Conservation (phyloP, 192 early-diverging fungal genomes). For the Lobulomyces angularis region DNA sequence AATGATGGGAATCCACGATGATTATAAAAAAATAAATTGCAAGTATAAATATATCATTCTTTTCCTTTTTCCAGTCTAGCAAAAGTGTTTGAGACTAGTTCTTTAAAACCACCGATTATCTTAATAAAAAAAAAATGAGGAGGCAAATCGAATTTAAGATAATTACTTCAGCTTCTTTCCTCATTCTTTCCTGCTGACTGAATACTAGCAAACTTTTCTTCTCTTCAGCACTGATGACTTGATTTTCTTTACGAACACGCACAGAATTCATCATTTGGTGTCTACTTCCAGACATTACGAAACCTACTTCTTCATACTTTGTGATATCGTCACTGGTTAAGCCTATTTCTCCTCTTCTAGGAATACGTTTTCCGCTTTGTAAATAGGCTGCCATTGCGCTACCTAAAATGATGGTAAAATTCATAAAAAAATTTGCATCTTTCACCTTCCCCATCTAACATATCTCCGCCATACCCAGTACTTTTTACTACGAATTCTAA, state of each 20-base stretch:
- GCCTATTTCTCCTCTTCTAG: constrained; percentile 94
- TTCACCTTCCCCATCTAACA: too few relatives aligned
- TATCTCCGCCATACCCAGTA: too few relatives aligned
- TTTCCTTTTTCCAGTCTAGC: too few relatives aligned
- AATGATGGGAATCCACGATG: too few relatives aligned
- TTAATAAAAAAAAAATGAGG: neutral
- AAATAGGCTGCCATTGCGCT: constrained; percentile 73
- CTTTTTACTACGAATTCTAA: too few relatives aligned
- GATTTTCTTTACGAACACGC: constrained; percentile 90
- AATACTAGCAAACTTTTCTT: constrained; percentile 70
- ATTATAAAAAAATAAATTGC: too few relatives aligned
- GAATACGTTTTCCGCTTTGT: constrained; percentile 86
- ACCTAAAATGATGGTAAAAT: too few relatives aligned
- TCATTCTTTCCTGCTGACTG: constrained; percentile 77
- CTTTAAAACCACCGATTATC: neutral
- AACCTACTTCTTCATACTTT: constrained; percentile 73
- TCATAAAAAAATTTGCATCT: too few relatives aligned
- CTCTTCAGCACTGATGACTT: constrained; percentile 92
- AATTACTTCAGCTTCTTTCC: constrained; percentile 87
- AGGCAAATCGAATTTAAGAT: constrained; percentile 14
- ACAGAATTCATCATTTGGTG: constrained; percentile 93
- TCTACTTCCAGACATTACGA: constrained; percentile 91
- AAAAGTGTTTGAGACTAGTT: too few relatives aligned
- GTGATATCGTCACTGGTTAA: constrained; percentile 73
- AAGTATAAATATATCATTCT: too few relatives aligned